phyloP scores from a whole-genome alignment of 2,329 filamentous ascomycete genomes.

The Ophiostoma quercus region DNA sequence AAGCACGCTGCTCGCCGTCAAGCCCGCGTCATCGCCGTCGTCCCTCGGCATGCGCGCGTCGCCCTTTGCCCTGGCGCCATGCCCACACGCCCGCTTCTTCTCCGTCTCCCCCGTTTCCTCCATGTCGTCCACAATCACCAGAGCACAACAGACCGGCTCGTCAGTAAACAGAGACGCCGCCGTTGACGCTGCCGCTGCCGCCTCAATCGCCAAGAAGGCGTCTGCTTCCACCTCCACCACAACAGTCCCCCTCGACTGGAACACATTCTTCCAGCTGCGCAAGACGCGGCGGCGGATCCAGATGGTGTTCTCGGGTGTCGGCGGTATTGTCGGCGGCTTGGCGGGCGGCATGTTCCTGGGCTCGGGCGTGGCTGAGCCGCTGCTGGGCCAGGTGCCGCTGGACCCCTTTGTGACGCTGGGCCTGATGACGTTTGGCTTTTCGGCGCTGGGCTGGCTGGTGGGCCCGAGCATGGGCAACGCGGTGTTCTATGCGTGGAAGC shows the following conservation, averaged over 20 bases:
- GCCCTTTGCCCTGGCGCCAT: background rate
- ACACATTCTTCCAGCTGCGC: conserved; percentile 86
- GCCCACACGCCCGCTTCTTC: conserved; percentile 5
- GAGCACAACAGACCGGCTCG: conserved; percentile 15
- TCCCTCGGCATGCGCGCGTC: background rate
- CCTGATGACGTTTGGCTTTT: conserved; percentile 68
- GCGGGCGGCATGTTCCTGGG: conserved; percentile 62
- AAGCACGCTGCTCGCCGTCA: conserved; percentile 6
- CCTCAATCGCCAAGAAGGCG: conserved; percentile 21
- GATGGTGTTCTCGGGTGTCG: conserved; percentile 66
- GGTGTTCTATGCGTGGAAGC: conserved; percentile 71
- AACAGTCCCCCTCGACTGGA: conserved; percentile 63
- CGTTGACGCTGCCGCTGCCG: conserved; percentile 27
- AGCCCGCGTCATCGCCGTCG: background rate
- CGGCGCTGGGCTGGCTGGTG: conserved; percentile 79
- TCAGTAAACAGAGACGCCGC: conserved; percentile 26
- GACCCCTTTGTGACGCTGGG: conserved; percentile 86
- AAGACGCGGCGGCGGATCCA: conserved; percentile 80
- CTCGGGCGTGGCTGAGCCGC: conserved; percentile 64
- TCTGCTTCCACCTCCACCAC: background rate
- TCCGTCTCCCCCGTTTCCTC: background rate
- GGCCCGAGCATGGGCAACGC: conserved; percentile 78
- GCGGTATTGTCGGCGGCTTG: conserved; percentile 57
- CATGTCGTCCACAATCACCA: background rate
- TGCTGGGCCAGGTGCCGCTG: conserved; percentile 68